Evolutionary conservation across 1,139 yeast genomes (phyloP), one percentile per base, ranked within the genome.

Genomic region (Suhomyces panamericanus): DNA sequence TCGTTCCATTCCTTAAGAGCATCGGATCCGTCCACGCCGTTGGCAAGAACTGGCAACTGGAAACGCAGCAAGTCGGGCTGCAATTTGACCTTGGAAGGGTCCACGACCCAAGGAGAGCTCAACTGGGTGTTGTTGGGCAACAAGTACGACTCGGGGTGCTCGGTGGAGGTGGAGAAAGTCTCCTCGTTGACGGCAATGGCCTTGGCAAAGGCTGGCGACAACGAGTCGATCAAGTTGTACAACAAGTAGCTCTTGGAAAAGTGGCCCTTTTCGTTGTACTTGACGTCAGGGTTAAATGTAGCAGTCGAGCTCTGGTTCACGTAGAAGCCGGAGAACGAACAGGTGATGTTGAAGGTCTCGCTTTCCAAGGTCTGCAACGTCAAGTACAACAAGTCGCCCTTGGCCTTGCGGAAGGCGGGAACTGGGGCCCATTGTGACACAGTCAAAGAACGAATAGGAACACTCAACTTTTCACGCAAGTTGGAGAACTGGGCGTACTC

Each of bases 351-450:
- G 63, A 75, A 78, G 17, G 79, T 77, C 59, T 88, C 95, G 54
- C 86, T 86, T 65, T 93, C 98, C 53, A 87, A 72, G 33, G 97
- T 87, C 57, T 80, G 85, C 39, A 81, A 74, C 44, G 80, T 80
- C 56, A 93, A 72, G 64, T 93, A 93, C 48, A 86, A 71, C 58
- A 91, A 73, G 60, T 91, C 96, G 24, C 98, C 99, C 59, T 77
- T 79, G 27, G 76, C 52, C 47, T 70, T 69, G 59, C 78, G 83
- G 38, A 76, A 70, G 6, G 82, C 72, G n/a, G 96, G 90, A 15
- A 85, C 89, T 11, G 96, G 95, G 51, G 88, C 84, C 95, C 96
- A 91, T 47, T 81, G 81, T n/a, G 96, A 87, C 40, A 89, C 62
- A 43, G 75, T 69, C 42, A 86, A 68, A 0, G 84, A 74, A 51